A percentile compares a stretch with the other conserved stretches of the same genome.
phyloP scores from a whole-genome alignment of 441 rosid genomes.

The Populus hybrid region DNA sequence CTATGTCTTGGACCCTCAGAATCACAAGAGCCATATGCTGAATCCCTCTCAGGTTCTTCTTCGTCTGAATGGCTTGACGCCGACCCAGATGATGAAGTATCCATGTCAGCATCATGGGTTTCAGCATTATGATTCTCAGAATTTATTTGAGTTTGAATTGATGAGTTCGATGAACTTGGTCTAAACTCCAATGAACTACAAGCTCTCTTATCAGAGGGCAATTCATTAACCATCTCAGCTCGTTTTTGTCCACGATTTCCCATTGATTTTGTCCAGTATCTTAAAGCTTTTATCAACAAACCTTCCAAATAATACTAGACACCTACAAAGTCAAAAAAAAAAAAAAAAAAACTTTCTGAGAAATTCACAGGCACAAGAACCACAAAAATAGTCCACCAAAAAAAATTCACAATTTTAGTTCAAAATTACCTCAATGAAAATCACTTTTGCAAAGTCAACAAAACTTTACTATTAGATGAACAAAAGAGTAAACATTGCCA shows the following conservation, averaged over 20 bases:
- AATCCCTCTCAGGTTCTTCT: conserved; percentile 73
- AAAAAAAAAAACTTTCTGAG: not conserved
- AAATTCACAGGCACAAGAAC: not conserved
- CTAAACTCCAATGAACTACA: conserved; percentile 80
- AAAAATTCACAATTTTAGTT: not conserved
- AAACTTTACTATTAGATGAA: not conserved
- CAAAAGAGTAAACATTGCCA: not conserved
- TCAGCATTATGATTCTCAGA: conserved; percentile 48
- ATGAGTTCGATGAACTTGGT: conserved; percentile 78
- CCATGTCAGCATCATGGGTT: conserved; percentile 61
- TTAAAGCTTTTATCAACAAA: not conserved
- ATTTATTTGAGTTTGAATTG: conserved; percentile 52
- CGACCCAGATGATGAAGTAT: conserved; percentile 85
- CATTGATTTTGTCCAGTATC: conserved; percentile 30
- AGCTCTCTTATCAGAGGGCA: conserved; percentile 96
- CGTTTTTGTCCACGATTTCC: conserved; percentile 94
- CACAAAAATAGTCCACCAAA: not conserved
- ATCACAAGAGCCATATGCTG: conserved; percentile 80
- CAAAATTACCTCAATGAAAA: not conserved
- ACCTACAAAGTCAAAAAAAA: not conserved
- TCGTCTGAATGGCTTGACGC: conserved; percentile 81
- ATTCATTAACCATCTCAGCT: conserved; percentile 60
- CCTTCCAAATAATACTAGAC: not conserved
- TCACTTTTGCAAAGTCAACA: not conserved
- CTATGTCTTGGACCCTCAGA: conserved; percentile 61